These are phyloP conservation scores for Cladosporium sp. DNA, from an alignment of 2,329 filamentous ascomycete species.

Conservation along the genomic window DNA sequence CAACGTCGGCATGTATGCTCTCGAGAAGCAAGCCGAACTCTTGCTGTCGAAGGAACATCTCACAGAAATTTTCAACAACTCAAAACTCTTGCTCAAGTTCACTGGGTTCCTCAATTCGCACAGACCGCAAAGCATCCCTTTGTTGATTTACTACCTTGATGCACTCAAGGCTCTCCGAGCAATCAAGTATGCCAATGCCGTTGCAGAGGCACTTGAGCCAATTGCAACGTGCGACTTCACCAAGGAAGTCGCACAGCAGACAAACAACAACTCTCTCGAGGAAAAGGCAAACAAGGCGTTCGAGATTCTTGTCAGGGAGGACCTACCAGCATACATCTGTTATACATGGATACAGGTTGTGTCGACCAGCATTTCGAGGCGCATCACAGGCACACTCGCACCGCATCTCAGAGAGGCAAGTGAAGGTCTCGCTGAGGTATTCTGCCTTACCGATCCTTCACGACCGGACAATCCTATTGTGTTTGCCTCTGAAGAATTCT, in stretches of 20 bases:
- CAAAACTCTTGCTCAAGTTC: constrained; percentile 59
- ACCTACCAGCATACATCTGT: constrained; percentile 67
- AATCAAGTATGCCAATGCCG: constrained; percentile 65
- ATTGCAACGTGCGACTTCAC: constrained; percentile 56
- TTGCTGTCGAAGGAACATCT: constrained; percentile 65
- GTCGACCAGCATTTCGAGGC: constrained; percentile 62
- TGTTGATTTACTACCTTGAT: constrained; percentile 68
- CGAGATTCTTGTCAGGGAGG: constrained; percentile 58
- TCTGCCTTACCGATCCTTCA: constrained; percentile 71
- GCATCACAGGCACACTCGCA: constrained; percentile 63
- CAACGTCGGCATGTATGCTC: constrained; percentile 41
- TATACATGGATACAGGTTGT: constrained; percentile 65
- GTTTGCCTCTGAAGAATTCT: constrained; percentile 72
- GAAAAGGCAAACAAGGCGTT: constrained; percentile 63
- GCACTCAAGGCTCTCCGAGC: constrained; percentile 66
- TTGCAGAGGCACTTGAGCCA: constrained; percentile 56
- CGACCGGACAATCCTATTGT: constrained; percentile 70
- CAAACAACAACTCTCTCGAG: constrained; percentile 55
- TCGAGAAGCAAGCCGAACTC: constrained; percentile 61
- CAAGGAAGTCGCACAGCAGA: constrained; percentile 45
- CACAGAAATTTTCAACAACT: constrained; percentile 59
- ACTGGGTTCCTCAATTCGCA: constrained; percentile 59
- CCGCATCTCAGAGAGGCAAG: constrained; percentile 62
- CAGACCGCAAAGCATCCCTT: constrained; percentile 58
- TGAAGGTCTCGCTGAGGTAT: constrained; percentile 70